Percentiles rank a stretch among this genome's conserved stretches.
These are phyloP conservation scores for Salix brachista DNA, from an alignment of 345 rosid genomes.

Conservation along the genomic window DNA sequence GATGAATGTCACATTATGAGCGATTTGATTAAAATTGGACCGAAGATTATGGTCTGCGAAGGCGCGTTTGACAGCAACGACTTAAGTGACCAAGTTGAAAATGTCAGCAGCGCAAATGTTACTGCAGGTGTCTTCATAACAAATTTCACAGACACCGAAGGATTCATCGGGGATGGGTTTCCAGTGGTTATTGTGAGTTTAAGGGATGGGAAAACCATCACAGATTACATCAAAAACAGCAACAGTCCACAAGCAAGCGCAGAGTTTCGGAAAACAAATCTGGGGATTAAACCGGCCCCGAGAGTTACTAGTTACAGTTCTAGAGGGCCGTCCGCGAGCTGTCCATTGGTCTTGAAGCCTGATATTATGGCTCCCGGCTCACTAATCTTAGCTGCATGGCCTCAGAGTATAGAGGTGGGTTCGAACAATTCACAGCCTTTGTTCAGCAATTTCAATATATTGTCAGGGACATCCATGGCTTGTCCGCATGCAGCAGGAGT, in stretches of 20 bases:
- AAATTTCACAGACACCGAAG: conserved; percentile 16
- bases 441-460: conserved; percentile 35
- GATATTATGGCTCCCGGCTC: conserved; percentile 52
- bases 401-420: conserved; percentile 19
- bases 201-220: conserved; percentile 27
- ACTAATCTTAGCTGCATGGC: conserved; percentile 51
- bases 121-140: conserved; percentile 45
- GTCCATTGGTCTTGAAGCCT: conserved; percentile 50
- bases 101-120: conserved; percentile 19
- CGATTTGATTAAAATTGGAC: conserved; percentile 20
- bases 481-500: conserved; percentile 55
- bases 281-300: conserved; percentile 39
- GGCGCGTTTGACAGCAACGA: conserved; percentile 23
- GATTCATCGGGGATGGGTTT: conserved; percentile 15
- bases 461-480: conserved; percentile 59
- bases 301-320: conserved; percentile 46
- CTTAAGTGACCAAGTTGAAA: conserved; percentile 24
- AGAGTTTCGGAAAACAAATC: conserved; percentile 31
- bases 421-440: conserved; percentile 4
- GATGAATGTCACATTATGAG: conserved; percentile 26
- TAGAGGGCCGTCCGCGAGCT: conserved; percentile 54
- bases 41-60: conserved; percentile 43
- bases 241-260: conserved; percentile 31
- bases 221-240: conserved; percentile 35
- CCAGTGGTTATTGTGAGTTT: conserved; percentile 34